phyloP scores from a whole-genome alignment of 306 rosid species.

The Sicyos edulis region DNA sequence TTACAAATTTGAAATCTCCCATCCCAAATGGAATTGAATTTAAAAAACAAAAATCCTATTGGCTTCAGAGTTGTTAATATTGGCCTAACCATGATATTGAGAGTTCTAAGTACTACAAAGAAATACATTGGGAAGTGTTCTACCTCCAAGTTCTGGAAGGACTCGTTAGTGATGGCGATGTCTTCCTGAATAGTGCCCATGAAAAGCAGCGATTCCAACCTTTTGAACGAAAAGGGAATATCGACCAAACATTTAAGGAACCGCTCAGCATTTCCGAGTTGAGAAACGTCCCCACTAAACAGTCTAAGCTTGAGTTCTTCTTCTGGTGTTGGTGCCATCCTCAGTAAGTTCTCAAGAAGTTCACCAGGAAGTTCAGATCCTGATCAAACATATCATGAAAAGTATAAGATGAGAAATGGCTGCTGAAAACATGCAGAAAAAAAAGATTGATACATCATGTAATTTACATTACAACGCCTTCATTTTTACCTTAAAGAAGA shows the following conservation, averaged over 20 bases:
- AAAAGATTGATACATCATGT: too few relatives aligned
- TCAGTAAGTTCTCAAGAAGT: constrained; percentile 60
- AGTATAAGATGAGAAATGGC: constrained; percentile 11
- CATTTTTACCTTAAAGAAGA: not conserved
- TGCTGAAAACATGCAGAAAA: not conserved
- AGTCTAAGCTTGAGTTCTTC: constrained; percentile 90
- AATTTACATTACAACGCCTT: not conserved
- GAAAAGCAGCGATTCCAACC: constrained; percentile 72
- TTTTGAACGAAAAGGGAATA: constrained; percentile 73
- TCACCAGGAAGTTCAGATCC: constrained; percentile 89
- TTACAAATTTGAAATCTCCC: too few relatives aligned
- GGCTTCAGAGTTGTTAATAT: not conserved
- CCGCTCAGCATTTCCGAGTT: constrained; percentile 82
- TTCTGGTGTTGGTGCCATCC: constrained; percentile 83
- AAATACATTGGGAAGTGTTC: constrained; percentile 9
- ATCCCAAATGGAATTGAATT: too few relatives aligned
- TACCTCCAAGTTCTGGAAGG: constrained; percentile 74
- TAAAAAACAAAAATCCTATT: not conserved
- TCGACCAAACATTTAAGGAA: constrained; percentile 68
- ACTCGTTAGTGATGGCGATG: constrained; percentile 44
- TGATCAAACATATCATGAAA: constrained; percentile 26
- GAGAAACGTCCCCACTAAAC: constrained; percentile 49
- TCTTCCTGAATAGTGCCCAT: constrained; percentile 79
- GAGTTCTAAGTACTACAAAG: not conserved
- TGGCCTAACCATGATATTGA: not conserved